Evolutionary conservation across 305 asterid species (phyloP).

Genomic region (Fraxinus nigra): DNA sequence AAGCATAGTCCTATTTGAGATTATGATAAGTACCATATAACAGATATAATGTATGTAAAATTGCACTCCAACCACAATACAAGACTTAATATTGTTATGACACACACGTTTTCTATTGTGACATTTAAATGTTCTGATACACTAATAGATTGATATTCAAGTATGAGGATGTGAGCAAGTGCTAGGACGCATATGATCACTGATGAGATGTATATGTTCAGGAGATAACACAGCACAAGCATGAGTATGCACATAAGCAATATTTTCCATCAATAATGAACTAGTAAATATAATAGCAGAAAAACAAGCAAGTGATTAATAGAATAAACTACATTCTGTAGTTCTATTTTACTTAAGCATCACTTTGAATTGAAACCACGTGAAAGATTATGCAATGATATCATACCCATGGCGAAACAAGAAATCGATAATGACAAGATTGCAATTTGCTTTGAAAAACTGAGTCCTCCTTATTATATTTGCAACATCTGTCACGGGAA

Average conservation of each 20-base stretch:
- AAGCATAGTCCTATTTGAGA: not conserved
- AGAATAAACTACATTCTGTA: not conserved
- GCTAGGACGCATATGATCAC: not conserved
- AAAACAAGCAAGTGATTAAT: not conserved
- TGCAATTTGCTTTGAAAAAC: slow-evolving; percentile 73
- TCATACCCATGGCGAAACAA: slow-evolving; percentile 87
- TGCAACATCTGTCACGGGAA: slow-evolving; percentile 65
- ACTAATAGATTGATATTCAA: not conserved
- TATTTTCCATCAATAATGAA: not conserved
- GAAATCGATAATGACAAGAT: slow-evolving; percentile 77
- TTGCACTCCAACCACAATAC: not conserved
- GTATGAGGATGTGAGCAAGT: not conserved
- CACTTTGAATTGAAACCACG: not conserved
- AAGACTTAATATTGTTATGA: not conserved
- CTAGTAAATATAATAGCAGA: not conserved
- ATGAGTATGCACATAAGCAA: not conserved
- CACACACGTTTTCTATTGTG: not conserved
- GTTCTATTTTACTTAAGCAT: not conserved
- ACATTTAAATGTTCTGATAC: not conserved
- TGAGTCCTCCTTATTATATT: slow-evolving; percentile 52
- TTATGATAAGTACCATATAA: not conserved
- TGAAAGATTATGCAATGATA: slow-evolving; percentile 19
- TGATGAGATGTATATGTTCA: not conserved
- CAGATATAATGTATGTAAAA: not conserved
- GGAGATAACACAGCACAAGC: not conserved